These are phyloP conservation scores for Candida jianshihensis DNA, from an alignment of 805 yeast species.

Conservation along the genomic window DNA sequence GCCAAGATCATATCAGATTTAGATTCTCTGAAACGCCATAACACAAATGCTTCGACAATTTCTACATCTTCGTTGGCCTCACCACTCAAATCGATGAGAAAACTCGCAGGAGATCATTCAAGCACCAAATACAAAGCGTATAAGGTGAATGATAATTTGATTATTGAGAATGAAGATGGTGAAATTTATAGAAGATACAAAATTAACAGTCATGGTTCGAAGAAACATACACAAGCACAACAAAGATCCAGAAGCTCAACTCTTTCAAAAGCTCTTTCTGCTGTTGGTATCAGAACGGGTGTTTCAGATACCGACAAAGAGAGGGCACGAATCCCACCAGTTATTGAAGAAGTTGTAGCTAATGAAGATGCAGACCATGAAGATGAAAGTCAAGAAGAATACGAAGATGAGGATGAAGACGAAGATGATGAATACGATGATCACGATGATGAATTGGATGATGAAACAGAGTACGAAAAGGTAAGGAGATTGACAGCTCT, in stretches of 20 bases:
- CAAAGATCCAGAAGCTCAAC: constrained; percentile 29
- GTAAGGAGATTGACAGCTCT: constrained; percentile 54
- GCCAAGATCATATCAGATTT: constrained; percentile 32
- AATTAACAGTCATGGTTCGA: constrained; percentile 48
- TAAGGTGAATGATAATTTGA: constrained; percentile 67
- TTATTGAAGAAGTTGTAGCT: constrained; percentile 5
- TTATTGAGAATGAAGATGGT: constrained; percentile 88
- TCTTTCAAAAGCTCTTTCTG: constrained; percentile 40
- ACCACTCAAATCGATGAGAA: constrained; percentile 9
- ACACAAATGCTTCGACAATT: constrained; percentile 15
- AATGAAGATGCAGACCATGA: constrained; percentile 19
- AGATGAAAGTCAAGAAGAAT: constrained; percentile 15
- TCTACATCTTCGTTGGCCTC: constrained; percentile 15
- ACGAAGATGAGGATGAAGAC: constrained; percentile 20
- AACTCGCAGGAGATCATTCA: constrained; percentile 5
- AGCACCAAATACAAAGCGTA: constrained; percentile 50
- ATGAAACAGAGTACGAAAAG: constrained; percentile 62
- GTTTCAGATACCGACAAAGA: neutral
- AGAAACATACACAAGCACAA: constrained; percentile 1
- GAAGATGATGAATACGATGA: constrained; percentile 24
- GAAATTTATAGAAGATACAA: constrained; percentile 80
- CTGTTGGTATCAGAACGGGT: constrained; percentile 35
- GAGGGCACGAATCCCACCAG: neutral
- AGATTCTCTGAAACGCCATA: constrained; percentile 5
- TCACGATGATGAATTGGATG: too few species aligned